Percentiles rank a stretch among this genome's conserved stretches.
phyloP scores from a whole-genome alignment of 352 stramenopile genomes.

The Globisporangium recalcitrans region DNA sequence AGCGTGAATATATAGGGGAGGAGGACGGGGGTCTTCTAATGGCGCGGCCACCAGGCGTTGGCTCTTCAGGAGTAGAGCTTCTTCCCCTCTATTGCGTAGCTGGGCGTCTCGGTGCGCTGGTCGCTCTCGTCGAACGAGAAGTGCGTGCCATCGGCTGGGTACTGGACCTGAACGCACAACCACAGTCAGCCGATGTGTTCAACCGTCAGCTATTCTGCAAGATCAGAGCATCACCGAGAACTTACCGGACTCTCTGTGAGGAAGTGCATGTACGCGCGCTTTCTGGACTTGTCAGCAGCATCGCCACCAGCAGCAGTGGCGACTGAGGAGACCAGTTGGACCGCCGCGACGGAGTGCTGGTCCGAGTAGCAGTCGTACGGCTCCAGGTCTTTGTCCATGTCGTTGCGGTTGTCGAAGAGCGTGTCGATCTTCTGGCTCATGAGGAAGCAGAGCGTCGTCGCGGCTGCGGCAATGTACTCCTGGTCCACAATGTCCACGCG shows the following conservation, averaged over 20 bases:
- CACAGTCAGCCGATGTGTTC: neutral
- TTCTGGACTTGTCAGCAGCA: constrained; percentile 32
- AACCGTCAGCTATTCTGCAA: no score
- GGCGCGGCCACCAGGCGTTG: neutral
- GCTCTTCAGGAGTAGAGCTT: constrained; percentile 69
- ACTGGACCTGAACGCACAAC: constrained; percentile 10
- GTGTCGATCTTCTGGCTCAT: constrained; percentile 85
- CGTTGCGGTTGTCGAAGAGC: constrained; percentile 55
- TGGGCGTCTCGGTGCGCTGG: constrained; percentile 24
- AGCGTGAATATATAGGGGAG: constrained; percentile 6
- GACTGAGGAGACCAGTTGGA: neutral
- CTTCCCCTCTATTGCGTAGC: constrained; percentile 70
- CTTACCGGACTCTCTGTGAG: constrained; percentile 52
- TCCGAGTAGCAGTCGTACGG: constrained; percentile 72
- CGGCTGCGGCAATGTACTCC: constrained; percentile 74
- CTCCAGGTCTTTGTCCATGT: constrained; percentile 46
- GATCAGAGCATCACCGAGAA: neutral
- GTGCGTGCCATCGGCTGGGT: constrained; percentile 23
- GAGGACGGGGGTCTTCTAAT: constrained; percentile 20
- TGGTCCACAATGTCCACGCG: constrained; percentile 54
- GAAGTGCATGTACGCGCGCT: constrained; percentile 77
- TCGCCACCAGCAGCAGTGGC: neutral
- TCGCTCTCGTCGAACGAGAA: constrained; percentile 33
- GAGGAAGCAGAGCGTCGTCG: constrained; percentile 75
- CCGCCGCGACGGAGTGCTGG: constrained; percentile 12